Conservation (phyloP, 768 basidiomycete species). For the Suillus bovinus region DNA sequence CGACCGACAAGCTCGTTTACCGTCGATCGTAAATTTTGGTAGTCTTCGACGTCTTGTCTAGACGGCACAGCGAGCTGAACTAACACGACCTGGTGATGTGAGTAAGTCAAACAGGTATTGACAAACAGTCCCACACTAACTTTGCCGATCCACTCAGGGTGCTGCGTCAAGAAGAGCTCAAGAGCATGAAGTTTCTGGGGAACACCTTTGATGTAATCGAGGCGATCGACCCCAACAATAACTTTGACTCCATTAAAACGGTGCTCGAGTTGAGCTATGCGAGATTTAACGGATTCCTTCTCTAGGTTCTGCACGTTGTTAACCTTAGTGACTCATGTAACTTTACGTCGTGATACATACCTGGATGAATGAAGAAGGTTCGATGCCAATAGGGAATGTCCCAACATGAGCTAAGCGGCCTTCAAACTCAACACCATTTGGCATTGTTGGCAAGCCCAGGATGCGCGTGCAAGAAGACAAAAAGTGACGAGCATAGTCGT, state of each 20-base stretch:
- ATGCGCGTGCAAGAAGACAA: conserved; percentile 97
- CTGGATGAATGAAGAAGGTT: conserved; percentile 88
- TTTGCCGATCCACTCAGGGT: conserved; percentile 99
- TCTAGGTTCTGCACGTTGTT: conserved; percentile 60
- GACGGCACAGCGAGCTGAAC: conserved; percentile 98
- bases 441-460: conserved; percentile 92
- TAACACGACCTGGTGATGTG: conserved; percentile 71
- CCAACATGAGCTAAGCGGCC: conserved; percentile 96
- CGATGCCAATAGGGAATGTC: conserved; percentile 99
- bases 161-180: conserved; percentile 94
- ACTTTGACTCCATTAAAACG: conserved; percentile 95
- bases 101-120: conserved; percentile 4
- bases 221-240: conserved; percentile 96
- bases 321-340: conserved; percentile 10
- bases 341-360: conserved; percentile 37
- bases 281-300: conserved; percentile 76
- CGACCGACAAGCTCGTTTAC: conserved; percentile 98
- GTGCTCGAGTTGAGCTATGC: conserved; percentile 80
- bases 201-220: conserved; percentile 99
- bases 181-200: conserved; percentile 97
- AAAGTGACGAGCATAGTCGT: conserved; percentile 99
- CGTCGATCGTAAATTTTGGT: conserved; percentile 93
- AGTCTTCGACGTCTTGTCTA: conserved; percentile 98
- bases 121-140: conserved; percentile 35
- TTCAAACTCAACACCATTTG: conserved; percentile 96